These are phyloP conservation scores for Leptographium galeiforme DNA, from an alignment of 2,329 filamentous ascomycete species.

Conservation along the genomic window DNA sequence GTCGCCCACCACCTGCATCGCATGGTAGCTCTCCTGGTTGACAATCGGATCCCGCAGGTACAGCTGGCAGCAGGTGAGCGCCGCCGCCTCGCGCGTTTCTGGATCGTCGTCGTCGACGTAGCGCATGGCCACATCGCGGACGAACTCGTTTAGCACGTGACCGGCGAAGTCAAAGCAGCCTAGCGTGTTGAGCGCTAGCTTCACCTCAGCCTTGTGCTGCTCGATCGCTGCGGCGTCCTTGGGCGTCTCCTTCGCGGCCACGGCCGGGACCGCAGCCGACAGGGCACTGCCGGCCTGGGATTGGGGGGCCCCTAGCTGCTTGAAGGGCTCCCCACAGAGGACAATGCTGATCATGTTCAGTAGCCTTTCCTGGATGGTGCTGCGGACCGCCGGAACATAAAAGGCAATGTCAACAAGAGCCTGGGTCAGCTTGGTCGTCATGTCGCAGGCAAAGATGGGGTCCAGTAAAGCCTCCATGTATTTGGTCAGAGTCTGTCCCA, in stretches of 20 bases:
- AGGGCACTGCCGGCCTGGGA: slow-evolving; percentile 1
- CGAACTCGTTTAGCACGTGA: slow-evolving; percentile 94
- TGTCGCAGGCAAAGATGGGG: slow-evolving; percentile 90
- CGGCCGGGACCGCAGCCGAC: background rate
- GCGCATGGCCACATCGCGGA: slow-evolving; percentile 92
- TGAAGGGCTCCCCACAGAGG: slow-evolving; percentile 81
- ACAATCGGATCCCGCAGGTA: slow-evolving; percentile 96
- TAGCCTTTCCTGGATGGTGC: slow-evolving; percentile 83
- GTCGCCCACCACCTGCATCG: slow-evolving; percentile 91
- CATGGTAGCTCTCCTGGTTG: slow-evolving; percentile 93
- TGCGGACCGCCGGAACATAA: slow-evolving; percentile 89
- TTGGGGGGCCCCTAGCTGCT: slow-evolving; percentile 75
- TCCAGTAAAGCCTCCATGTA: slow-evolving; percentile 94
- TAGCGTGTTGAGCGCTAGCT: slow-evolving; percentile 82
- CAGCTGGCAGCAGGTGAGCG: slow-evolving; percentile 92
- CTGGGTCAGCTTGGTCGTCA: slow-evolving; percentile 87
- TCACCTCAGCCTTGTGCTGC: slow-evolving; percentile 72
- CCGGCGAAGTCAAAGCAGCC: slow-evolving; percentile 95
- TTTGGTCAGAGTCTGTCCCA: slow-evolving; percentile 93
- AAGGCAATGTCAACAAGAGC: slow-evolving; percentile 97
- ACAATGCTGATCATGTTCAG: slow-evolving; percentile 92
- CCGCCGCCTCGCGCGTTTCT: slow-evolving; percentile 85
- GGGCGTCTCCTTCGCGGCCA: slow-evolving; percentile 62
- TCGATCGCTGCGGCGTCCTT: slow-evolving; percentile 76
- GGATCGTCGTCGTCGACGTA: slow-evolving; percentile 95